Conservation (phyloP, 2,329 filamentous ascomycete genomes). For the Rhinocladiella mackenziei region DNA sequence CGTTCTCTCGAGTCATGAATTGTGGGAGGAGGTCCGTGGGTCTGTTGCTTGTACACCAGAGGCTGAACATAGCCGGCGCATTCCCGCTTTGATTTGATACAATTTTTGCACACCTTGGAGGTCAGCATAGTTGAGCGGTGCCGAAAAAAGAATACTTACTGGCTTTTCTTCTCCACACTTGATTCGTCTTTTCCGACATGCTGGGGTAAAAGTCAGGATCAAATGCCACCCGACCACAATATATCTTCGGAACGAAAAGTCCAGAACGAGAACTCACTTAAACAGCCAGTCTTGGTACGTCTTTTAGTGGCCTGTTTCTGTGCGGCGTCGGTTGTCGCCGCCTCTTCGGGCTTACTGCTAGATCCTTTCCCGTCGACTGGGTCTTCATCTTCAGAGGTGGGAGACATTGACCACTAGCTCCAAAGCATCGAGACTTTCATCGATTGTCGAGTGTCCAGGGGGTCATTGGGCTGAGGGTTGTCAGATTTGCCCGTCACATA, state of each 20-base stretch:
- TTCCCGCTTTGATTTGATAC: slow-evolving; percentile 45
- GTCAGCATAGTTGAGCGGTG: neutral
- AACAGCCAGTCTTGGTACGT: slow-evolving; percentile 86
- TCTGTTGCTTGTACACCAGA: slow-evolving; percentile 23
- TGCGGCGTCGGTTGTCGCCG: slow-evolving; percentile 7
- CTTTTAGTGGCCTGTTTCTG: slow-evolving; percentile 49
- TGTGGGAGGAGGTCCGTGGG: slow-evolving; percentile 4
- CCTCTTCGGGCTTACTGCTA: slow-evolving; percentile 40
- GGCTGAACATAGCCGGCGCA: slow-evolving; percentile 35
- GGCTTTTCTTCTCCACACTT: slow-evolving; percentile 84
- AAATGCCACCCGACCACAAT: neutral
- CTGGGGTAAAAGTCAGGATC: slow-evolving; percentile 41
- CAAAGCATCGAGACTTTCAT: neutral
- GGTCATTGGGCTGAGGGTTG: neutral
- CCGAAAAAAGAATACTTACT: slow-evolving; percentile 20
- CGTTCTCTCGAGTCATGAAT: slow-evolving; percentile 3
- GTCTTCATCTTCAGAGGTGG: slow-evolving; percentile 20
- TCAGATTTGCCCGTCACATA: neutral
- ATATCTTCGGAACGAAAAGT: no score
- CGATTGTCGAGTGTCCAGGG: neutral
- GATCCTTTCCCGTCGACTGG: slow-evolving; percentile 30
- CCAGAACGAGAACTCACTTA: slow-evolving; percentile 69
- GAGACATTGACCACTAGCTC: slow-evolving; percentile 13
- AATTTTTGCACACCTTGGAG: slow-evolving; percentile 38
- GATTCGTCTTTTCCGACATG: slow-evolving; percentile 89